Percentiles rank a stretch among this genome's conserved stretches.
These are phyloP conservation scores for Dictyostelium firmibasis DNA, from an alignment of 78 protist genomes.

Conservation along the genomic window DNA sequence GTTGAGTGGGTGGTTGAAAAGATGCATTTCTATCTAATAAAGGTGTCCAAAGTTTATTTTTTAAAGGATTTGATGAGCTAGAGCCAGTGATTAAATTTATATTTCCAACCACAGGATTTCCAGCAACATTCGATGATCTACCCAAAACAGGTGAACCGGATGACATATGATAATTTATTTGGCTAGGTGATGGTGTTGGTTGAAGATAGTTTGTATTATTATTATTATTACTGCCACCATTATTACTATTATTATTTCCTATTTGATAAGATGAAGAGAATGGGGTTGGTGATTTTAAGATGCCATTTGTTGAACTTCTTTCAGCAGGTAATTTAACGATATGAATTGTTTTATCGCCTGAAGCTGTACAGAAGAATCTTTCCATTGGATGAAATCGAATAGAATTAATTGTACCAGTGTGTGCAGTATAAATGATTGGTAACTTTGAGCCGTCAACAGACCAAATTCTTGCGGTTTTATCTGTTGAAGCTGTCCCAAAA, in stretches of 20 bases:
- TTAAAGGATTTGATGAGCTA: neutral
- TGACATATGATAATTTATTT: neutral
- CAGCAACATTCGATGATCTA: neutral
- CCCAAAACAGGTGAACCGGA: conserved; percentile 13
- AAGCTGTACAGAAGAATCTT: conserved; percentile 46
- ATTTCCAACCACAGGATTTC: neutral
- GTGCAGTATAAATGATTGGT: conserved; percentile 56
- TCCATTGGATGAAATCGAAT: conserved; percentile 50
- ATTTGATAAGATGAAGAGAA: neutral
- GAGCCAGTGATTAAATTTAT: neutral
- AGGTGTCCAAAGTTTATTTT: conserved; percentile 55
- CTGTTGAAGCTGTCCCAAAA: conserved; percentile 48
- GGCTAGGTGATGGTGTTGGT: neutral
- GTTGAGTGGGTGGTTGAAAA: neutral
- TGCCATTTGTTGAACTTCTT: neutral
- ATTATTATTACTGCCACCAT: neutral
- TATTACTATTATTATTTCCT: neutral
- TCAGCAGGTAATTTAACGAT: conserved; percentile 36
- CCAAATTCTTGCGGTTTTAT: conserved; percentile 67
- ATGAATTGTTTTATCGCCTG: conserved; percentile 58
- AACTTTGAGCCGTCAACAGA: conserved; percentile 37
- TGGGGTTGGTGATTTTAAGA: neutral
- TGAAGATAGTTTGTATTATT: neutral
- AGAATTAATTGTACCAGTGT: conserved; percentile 52
- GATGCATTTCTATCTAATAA: conserved; percentile 20